Base-by-base conservation (phyloP, 2,329 filamentous ascomycete species). In the Pseudogymnoascus sp. region DNA sequence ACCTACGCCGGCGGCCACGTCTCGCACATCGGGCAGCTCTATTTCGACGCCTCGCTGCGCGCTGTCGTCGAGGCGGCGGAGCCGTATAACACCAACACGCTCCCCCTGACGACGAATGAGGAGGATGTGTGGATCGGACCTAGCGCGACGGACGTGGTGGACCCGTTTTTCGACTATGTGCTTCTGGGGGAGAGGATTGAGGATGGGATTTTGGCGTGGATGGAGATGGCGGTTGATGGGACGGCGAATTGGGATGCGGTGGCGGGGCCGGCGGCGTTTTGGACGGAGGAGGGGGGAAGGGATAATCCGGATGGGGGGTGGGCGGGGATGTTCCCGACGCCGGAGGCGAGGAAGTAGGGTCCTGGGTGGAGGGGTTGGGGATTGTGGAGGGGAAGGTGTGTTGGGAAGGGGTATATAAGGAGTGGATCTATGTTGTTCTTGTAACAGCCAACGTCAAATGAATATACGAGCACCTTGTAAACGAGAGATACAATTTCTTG, bases 21-120 rank as follows among this genome's bases (percentile, higher is more conserved):
- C 5, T 78, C 79, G 0, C 82, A 86, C 71, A 78, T 85, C 33
- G 83, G 83, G 5, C 83, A 86, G 69, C 72, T 85, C 59, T 86
- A 83, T 76, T 82, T 85, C 63, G 84, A 88, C 68, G 79, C 84
- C 66, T 75, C 77, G 63, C 77, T 86, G 17, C 77, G 82, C 65
- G 65, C 70, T 2, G 67, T 74, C 19, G 80, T 84, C 59, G 80
- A 83, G 63, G 71, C 71, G 10, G 76, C 73, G 0, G 67, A 71
- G 1, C 82, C 82, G 1, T 80, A 80, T 68, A 71, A 68, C 15
- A 72, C 70, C 42, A 80, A 80, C 67, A 76, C 71, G 0, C 75
- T 78, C 64, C 65, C 68, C 0, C 19, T 78, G n/a, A 83, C 78
- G 4, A 72, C 70, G 47, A 85, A 85, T 68, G 74, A 73, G 4